Conservation (phyloP, 2,329 filamentous ascomycete genomes). For the Cercospora zeina region DNA sequence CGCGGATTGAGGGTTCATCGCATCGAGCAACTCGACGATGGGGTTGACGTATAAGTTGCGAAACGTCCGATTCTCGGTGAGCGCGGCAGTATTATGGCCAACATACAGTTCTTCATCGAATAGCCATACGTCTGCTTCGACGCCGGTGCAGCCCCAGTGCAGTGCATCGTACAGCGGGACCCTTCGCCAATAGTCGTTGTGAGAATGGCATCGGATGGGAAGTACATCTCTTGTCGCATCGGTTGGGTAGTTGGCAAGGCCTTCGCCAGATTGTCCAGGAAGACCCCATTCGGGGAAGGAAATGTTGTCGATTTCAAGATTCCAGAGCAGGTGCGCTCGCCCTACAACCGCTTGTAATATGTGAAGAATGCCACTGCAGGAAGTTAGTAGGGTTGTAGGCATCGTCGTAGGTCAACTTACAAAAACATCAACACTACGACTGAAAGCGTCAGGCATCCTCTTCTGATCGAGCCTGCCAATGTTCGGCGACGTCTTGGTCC, state of each 20-base stretch:
- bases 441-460: conserved; percentile 20
- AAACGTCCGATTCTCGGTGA: conserved; percentile 61
- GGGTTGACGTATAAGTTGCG: conserved; percentile 65
- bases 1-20: conserved; percentile 53
- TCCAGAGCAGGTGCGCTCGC: conserved; percentile 42
- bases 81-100: conserved; percentile 59
- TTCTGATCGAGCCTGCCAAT: conserved; percentile 18
- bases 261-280: conserved; percentile 41
- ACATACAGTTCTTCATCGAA: conserved; percentile 60
- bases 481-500: conserved; percentile 20
- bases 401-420: conserved; percentile 19
- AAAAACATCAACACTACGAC: conserved; percentile 25
- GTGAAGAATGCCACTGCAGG: conserved; percentile 46
- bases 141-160: conserved; percentile 60
- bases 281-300: conserved; percentile 48
- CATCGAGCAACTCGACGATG: conserved; percentile 59
- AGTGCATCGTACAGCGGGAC: conserved; percentile 63
- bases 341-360: conserved; percentile 44
- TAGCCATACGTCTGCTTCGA: conserved; percentile 71
- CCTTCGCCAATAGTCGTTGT: conserved; percentile 70
- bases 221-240: conserved; percentile 46
- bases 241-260: conserved; percentile 44
- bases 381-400: conserved; percentile 13
- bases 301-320: conserved; percentile 35
- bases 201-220: conserved; percentile 63